Base-by-base conservation (phyloP, 441 rosid genomes). In the Syzygium malaccense region DNA sequence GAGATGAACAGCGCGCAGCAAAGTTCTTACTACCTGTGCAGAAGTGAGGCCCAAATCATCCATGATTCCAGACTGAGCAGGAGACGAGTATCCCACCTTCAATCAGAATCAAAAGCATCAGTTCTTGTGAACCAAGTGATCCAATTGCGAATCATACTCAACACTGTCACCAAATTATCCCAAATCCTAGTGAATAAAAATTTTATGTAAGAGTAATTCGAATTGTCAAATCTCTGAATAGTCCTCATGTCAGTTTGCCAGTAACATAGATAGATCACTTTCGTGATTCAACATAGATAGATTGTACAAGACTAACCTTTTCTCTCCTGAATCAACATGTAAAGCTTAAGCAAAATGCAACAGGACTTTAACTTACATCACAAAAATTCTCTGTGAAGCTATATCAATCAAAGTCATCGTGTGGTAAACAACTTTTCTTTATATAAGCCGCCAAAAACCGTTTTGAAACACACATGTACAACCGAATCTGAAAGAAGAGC, bases 61-160 rank as follows among this genome's bases (percentile, higher is more conserved):
- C 88, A 88, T 88, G 80, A 95, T 93, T 80, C 92, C 93, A 62
- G 91, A 71, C 79, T 92, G 89, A 18, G 94, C 93, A 45, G 96
- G 95, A 6, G 95, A 92, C 19, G 96, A 92, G 86, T 91, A 95
- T 15, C 94, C 95, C 30, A 90, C 49, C 96, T 93, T 55, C 75
- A 86, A 54, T 23, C 37, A 60, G 58, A 84, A 15, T 51, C 68
- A 33, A 55, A 79, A 15, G 23, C 66, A 51, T 25, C 64, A 49
- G 8, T 55, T 85, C 58, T 49, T 12, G 14, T 51, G 19, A 75
- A 41, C 75, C 75, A 75, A 75, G 53, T 13, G 83, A 75, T 75
- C 10, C 25, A 75, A 41, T 41, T 75, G 83, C 14, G 83, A 75
- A 41, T 23, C 51, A 75, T 26, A 75, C 53, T 75, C n/a, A 75